phyloP scores from a whole-genome alignment of 2,329 filamentous ascomycete species.

The Phialophora verrucosa region DNA sequence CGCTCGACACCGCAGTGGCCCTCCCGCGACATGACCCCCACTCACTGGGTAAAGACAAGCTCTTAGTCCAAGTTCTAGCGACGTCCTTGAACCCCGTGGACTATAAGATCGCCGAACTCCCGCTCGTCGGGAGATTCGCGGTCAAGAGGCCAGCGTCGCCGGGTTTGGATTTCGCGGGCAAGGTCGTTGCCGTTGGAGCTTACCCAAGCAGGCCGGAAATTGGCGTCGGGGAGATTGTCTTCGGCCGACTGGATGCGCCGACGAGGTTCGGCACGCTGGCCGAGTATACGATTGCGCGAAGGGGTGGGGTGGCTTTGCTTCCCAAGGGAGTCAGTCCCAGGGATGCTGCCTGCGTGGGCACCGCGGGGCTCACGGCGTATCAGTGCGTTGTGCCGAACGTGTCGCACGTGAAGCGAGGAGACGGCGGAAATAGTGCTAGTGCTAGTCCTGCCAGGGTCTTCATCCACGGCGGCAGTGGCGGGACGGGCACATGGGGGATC shows the following conservation, averaged over 20 bases:
- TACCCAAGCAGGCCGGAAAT: constrained; percentile 39
- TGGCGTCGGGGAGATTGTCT: constrained; percentile 55
- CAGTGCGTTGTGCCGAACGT: constrained; percentile 57
- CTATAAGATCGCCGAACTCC: constrained; percentile 65
- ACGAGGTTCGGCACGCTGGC: constrained; percentile 51
- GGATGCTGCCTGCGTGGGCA: constrained; percentile 52
- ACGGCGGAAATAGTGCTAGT: constrained; percentile 39
- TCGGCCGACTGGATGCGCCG: constrained; percentile 47
- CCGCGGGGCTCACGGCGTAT: constrained; percentile 57
- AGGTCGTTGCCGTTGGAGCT: constrained; percentile 48
- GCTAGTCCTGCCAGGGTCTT: constrained; percentile 59
- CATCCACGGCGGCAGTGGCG: constrained; percentile 69
- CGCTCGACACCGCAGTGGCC: constrained; percentile 51
- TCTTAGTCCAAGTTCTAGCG: constrained; percentile 62
- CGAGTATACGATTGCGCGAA: constrained; percentile 50
- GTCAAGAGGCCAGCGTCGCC: constrained; percentile 55
- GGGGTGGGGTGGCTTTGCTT: constrained; percentile 46
- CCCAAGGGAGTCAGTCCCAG: constrained; percentile 53
- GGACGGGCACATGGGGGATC: constrained; percentile 64
- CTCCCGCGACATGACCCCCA: constrained; percentile 44
- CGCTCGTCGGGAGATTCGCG: constrained; percentile 48
- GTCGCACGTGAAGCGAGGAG: not conserved
- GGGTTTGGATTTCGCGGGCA: constrained; percentile 58
- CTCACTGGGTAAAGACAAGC: constrained; percentile 50
- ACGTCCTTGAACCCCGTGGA: constrained; percentile 67